Percentiles rank a stretch among this genome's conserved stretches.
Evolutionary conservation across 805 yeast species (phyloP).

Genomic region (Monosporozyma yasuniensis): DNA sequence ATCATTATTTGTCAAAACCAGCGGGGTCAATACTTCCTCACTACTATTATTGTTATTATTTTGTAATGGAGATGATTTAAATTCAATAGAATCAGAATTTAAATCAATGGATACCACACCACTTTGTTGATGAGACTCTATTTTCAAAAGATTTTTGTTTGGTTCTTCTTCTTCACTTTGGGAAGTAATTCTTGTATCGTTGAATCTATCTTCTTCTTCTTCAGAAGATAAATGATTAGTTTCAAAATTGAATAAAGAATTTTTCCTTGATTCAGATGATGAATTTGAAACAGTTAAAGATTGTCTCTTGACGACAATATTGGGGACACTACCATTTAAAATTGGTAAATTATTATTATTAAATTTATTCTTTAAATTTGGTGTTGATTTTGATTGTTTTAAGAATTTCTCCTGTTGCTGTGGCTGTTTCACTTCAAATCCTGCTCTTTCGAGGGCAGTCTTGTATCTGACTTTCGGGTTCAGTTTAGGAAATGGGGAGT

Average conservation of each 20-base stretch:
- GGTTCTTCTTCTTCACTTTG: not conserved
- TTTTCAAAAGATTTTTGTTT: not conserved
- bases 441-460: constrained; percentile 74
- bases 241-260: not conserved
- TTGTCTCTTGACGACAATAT: not conserved
- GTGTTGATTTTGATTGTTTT: not conserved
- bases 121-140: not conserved
- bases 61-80: not conserved
- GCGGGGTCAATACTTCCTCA: not conserved
- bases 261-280: not conserved
- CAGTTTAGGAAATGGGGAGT: constrained; percentile 54
- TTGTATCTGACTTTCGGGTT: constrained; percentile 50
- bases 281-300: not conserved
- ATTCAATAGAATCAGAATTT: not conserved
- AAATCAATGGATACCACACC: not conserved
- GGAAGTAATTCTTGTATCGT: not conserved
- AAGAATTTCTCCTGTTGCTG: not conserved
- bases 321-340: not conserved
- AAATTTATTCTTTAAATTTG: not conserved
- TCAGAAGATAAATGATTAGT: not conserved
- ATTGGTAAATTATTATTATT: not conserved
- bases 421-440: constrained; percentile 41
- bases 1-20: not conserved
- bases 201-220: not conserved
- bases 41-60: not conserved